Evolutionary conservation across 169 alveolate genomes (phyloP).

Genomic region (Eimeria tenella): DNA sequence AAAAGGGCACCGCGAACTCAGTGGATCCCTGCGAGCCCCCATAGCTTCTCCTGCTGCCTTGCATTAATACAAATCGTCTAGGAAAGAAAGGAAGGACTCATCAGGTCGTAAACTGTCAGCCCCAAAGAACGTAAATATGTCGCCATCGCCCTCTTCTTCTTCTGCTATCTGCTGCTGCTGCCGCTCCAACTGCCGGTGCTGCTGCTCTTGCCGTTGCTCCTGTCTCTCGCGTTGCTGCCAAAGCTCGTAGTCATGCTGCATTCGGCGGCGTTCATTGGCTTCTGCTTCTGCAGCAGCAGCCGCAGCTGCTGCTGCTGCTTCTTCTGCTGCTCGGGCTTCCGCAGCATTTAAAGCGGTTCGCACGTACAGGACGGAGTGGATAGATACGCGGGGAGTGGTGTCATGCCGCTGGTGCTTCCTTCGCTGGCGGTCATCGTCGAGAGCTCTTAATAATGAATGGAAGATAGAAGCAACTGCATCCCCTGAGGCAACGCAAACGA

Average conservation of each 20-base stretch:
- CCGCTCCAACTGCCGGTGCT: neutral
- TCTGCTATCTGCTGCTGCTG: neutral
- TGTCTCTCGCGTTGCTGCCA: constrained; percentile 4
- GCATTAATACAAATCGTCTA: constrained; percentile 9
- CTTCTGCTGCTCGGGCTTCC: neutral
- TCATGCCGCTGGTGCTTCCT: constrained; percentile 1
- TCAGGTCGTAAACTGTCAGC: neutral
- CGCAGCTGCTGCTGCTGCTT: constrained; percentile 48
- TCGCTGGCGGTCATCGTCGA: constrained; percentile 2
- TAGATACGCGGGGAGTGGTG: neutral
- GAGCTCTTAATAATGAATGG: constrained; percentile 8
- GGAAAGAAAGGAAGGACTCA: neutral
- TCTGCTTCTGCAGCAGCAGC: constrained; percentile 32
- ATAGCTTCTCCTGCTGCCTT: neutral
- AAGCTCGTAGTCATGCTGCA: neutral
- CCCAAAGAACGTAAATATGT: neutral
- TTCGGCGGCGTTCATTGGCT: constrained; percentile 24
- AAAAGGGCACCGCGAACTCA: too few relatives aligned
- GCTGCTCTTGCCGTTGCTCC: neutral
- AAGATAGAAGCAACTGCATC: neutral
- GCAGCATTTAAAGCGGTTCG: neutral
- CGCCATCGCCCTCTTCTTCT: neutral
- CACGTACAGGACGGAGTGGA: constrained; percentile 35
- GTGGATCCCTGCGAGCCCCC: too few relatives aligned
- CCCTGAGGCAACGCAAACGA: constrained; percentile 3